phyloP scores from a whole-genome alignment of 495 filamentous ascomycete genomes.

The Tuber indicum region DNA sequence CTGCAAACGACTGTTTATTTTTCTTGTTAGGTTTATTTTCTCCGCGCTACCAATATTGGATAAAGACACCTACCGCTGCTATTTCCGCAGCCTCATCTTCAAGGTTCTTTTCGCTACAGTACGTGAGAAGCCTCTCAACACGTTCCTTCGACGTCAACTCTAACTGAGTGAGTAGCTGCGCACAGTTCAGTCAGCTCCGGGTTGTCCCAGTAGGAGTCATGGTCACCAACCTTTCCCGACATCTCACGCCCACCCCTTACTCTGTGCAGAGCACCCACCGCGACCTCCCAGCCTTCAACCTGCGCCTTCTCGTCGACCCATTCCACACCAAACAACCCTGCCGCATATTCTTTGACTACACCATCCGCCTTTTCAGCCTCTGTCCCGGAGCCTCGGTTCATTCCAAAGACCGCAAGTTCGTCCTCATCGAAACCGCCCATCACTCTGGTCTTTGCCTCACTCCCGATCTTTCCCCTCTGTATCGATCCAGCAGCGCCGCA shows the following conservation, averaged over 20 bases:
- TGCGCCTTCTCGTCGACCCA: slow-evolving; percentile 35
- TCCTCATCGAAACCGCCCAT: slow-evolving; percentile 34
- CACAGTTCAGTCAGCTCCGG: slow-evolving; percentile 5
- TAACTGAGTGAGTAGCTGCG: slow-evolving; percentile 33
- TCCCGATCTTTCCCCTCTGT: slow-evolving; percentile 19
- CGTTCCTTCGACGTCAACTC: slow-evolving; percentile 34
- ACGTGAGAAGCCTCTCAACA: slow-evolving; percentile 36
- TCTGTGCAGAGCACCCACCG: slow-evolving; percentile 29
- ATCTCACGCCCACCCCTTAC: slow-evolving; percentile 29
- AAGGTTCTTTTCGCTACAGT: slow-evolving; percentile 34
- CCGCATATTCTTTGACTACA: slow-evolving; percentile 30
- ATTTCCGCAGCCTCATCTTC: slow-evolving; percentile 30
- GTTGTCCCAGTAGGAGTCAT: background rate
- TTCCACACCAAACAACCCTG: slow-evolving; percentile 34
- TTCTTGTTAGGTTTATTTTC: background rate
- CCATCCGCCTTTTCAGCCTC: slow-evolving; percentile 27
- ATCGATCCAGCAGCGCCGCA: slow-evolving; percentile 31
- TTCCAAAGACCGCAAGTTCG: slow-evolving; percentile 31
- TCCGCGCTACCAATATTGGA: background rate
- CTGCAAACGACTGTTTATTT: slow-evolving; percentile 29
- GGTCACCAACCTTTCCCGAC: slow-evolving; percentile 29
- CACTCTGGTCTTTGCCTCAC: slow-evolving; percentile 12
- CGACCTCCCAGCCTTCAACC: slow-evolving; percentile 41
- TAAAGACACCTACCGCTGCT: slow-evolving; percentile 19
- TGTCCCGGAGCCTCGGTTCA: background rate